Evolutionary conservation across 345 rosid species (phyloP), one percentile per base, ranked within the genome.

Genomic region (Euphorbia peplus): DNA sequence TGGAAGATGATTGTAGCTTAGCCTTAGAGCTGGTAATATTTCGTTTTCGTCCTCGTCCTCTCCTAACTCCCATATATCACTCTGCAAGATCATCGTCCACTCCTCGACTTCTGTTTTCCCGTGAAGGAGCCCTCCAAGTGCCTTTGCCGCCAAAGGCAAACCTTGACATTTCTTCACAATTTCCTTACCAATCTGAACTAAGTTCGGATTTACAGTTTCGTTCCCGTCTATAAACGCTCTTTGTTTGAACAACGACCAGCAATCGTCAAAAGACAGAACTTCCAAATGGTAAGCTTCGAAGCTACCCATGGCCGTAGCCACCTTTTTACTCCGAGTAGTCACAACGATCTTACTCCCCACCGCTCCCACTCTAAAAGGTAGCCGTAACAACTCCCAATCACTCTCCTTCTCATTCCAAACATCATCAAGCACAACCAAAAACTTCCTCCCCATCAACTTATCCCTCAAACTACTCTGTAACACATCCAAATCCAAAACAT

Each of bases 371-470:
- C 35, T 48, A 22, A 72, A 72, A 56, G 63, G 69, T 44, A 47
- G 63, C 15, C 65, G 48, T 57, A 72, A 15, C 13, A 14, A 3
- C 5, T 72, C 70, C 75, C 70, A 72, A 2, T 57, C 56, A 8
- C 13, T 47, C 8, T 15, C n/a, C 48, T 42, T 57, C 65, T 72
- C 75, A 19, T 30, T 59, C 75, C 75, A 72, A 10, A 64, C 75
- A 65, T 72, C 70, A 56, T 72, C 75, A n/a, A 72, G 58, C 57
- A 72, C 75, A 41, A 72, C 11, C 50, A 72, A 30, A n/a, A 72
- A 72, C 70, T 47, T 72, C 13, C 7, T 30, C 58, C 75, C 75
- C 16, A n/a, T 42, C 48, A 72, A 44, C 18, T 13, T 30, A 10
- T 72, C 70, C 0, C 58, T 64, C 15, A 72, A 59, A 21, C n/a